Conservation (phyloP, 2,329 filamentous ascomycete genomes). For the Aspergillus tubingensis region DNA sequence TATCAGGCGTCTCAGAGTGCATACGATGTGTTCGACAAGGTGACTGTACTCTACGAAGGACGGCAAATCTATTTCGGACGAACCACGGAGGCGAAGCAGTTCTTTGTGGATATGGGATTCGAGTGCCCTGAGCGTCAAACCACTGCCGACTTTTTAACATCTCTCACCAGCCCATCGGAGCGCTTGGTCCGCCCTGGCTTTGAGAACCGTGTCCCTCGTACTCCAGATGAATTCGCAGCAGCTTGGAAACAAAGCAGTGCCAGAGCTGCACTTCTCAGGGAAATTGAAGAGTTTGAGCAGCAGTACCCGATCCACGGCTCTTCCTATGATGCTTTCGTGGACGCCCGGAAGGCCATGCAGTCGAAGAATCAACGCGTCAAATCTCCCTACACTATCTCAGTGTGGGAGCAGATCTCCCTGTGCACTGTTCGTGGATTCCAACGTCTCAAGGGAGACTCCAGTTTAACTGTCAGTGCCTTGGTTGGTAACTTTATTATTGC, state of each 20-base stretch:
- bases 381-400: constrained; percentile 81
- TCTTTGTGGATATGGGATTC: constrained; percentile 69
- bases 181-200: constrained; percentile 57
- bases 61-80: constrained; percentile 72
- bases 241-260: constrained; percentile 55
- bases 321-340: constrained; percentile 38
- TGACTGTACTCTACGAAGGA: constrained; percentile 68
- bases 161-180: constrained; percentile 64
- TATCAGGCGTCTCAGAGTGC: constrained; percentile 50
- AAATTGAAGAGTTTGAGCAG: constrained; percentile 43
- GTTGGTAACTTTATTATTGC: constrained; percentile 69
- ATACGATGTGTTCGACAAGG: constrained; percentile 63
- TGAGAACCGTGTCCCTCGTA: constrained; percentile 63
- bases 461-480: constrained; percentile 64
- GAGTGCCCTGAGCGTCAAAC: constrained; percentile 66
- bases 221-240: constrained; percentile 65
- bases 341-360: constrained; percentile 39
- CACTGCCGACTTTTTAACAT: constrained; percentile 68
- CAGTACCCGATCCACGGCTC: constrained; percentile 31
- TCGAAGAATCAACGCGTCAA: constrained; percentile 55
- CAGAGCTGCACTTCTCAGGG: constrained; percentile 36
- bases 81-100: constrained; percentile 57
- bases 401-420: constrained; percentile 69
- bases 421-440: constrained; percentile 78
- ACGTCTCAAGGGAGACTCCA: constrained; percentile 72